Conservation (phyloP, 345 rosid genomes). For the Lumnitzera racemosa region DNA sequence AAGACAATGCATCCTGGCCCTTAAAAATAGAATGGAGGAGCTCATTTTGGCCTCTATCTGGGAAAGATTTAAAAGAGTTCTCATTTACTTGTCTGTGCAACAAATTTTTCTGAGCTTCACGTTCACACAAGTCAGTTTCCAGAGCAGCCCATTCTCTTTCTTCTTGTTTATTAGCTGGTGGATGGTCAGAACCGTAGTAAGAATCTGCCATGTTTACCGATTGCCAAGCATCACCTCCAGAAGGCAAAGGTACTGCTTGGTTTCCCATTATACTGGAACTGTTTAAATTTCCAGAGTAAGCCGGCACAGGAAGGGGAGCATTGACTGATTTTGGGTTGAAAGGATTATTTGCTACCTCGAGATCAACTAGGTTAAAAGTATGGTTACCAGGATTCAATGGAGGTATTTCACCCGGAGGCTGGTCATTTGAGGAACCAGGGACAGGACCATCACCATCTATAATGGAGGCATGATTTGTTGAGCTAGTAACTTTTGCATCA, state of each 20-base stretch:
- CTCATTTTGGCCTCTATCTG: conserved; percentile 59
- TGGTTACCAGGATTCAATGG: conserved; percentile 17
- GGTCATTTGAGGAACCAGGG: conserved; percentile 21
- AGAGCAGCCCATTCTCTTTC: conserved; percentile 44
- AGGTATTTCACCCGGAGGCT: conserved; percentile 29
- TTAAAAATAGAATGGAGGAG: conserved; percentile 77
- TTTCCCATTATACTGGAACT: conserved; percentile 27
- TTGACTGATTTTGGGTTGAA: conserved; percentile 30
- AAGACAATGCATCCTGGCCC: conserved; percentile 44
- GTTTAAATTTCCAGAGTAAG: conserved; percentile 25
- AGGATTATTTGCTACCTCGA: conserved; percentile 27
- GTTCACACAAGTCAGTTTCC: conserved; percentile 40
- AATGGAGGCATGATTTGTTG: conserved; percentile 11
- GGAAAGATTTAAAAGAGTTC: conserved; percentile 48
- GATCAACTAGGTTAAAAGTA: conserved; percentile 20
- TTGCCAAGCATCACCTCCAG: conserved; percentile 59
- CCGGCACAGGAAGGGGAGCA: conserved; percentile 27
- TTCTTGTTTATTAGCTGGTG: conserved; percentile 35
- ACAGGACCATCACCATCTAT: conserved; percentile 24
- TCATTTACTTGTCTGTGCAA: conserved; percentile 41
- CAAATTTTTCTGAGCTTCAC: conserved; percentile 24
- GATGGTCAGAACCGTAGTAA: conserved; percentile 39
- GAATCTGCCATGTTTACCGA: conserved; percentile 34
- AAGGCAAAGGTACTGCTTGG: conserved; percentile 38
- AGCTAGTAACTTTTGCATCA: conserved; percentile 26